A percentile compares a stretch with the other conserved stretches of the same genome.
These are phyloP conservation scores for Eucalyptus pauciflora DNA, from an alignment of 345 rosid species.

Conservation along the genomic window DNA sequence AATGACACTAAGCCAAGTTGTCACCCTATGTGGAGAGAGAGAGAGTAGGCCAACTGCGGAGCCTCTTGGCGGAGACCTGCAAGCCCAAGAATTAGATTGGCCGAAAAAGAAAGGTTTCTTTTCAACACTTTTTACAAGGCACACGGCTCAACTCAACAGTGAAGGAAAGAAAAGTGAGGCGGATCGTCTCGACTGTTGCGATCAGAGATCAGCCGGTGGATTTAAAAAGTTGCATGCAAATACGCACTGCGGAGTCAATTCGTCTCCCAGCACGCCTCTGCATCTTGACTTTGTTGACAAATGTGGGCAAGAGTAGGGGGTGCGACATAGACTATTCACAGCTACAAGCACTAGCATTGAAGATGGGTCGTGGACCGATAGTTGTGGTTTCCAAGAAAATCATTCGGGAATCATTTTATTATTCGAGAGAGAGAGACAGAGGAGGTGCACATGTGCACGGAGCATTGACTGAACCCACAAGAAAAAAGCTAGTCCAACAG, in stretches of 20 bases:
- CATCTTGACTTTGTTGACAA: neutral
- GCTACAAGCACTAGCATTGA: neutral
- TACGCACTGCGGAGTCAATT: neutral
- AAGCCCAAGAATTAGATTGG: neutral
- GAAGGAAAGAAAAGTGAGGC: neutral
- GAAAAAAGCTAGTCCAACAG: neutral
- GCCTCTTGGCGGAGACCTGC: neutral
- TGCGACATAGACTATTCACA: neutral
- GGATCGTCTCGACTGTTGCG: neutral
- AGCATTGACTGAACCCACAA: neutral
- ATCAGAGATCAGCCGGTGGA: neutral
- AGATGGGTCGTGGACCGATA: neutral
- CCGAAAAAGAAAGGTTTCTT: neutral
- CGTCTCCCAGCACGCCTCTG: neutral
- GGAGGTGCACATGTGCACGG: neutral
- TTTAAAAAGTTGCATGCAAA: neutral
- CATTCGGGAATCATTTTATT: neutral
- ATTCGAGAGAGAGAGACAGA: neutral
- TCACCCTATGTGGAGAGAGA: neutral
- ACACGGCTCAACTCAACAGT: neutral
- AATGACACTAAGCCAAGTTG: neutral
- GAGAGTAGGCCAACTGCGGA: neutral
- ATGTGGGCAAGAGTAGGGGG: neutral
- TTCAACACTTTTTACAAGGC: neutral
- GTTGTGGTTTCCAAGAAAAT: neutral